A percentile compares a stretch with the other conserved stretches of the same genome.
These are phyloP conservation scores for Vinca minor DNA, from an alignment of 257 asterid species.

Conservation along the genomic window DNA sequence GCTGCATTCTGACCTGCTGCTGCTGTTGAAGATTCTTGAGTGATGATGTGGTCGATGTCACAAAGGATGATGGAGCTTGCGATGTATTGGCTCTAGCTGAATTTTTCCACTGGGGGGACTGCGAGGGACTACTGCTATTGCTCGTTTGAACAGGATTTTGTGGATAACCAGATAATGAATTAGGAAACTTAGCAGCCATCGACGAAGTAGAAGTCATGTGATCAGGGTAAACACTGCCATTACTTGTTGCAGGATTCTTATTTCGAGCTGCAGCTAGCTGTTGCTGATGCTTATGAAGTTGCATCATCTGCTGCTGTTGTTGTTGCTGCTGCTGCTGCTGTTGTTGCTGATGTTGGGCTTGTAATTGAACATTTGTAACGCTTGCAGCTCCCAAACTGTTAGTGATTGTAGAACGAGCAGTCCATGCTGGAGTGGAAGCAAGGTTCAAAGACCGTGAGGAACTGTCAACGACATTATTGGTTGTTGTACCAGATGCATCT, in stretches of 20 bases:
- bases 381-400: conserved; percentile 28
- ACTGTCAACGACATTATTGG: conserved; percentile 49
- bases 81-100: conserved; percentile 39
- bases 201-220: conserved; percentile 50
- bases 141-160: conserved; percentile 58
- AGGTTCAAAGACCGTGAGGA: conserved; percentile 35
- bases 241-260: conserved; percentile 36
- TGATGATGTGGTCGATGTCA: conserved; percentile 39
- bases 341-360: conserved; percentile 39
- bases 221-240: conserved; percentile 50
- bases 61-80: conserved; percentile 49
- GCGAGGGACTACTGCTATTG: conserved; percentile 46
- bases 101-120: conserved; percentile 76
- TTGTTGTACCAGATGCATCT: conserved; percentile 35
- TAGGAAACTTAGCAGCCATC: conserved; percentile 43
- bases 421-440: conserved; percentile 34
- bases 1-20: conserved; percentile 59
- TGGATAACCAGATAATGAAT: conserved; percentile 42
- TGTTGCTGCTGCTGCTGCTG: conserved; percentile 49
- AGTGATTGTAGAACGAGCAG: conserved; percentile 37
- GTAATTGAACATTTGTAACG: conserved; percentile 44
- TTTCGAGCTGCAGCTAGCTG: conserved; percentile 35
- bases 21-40: conserved; percentile 57
- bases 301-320: conserved; percentile 37
- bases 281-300: conserved; percentile 40